Evolutionary conservation across 805 yeast species (phyloP).

Genomic region (Zygoascus bituminiphila): DNA sequence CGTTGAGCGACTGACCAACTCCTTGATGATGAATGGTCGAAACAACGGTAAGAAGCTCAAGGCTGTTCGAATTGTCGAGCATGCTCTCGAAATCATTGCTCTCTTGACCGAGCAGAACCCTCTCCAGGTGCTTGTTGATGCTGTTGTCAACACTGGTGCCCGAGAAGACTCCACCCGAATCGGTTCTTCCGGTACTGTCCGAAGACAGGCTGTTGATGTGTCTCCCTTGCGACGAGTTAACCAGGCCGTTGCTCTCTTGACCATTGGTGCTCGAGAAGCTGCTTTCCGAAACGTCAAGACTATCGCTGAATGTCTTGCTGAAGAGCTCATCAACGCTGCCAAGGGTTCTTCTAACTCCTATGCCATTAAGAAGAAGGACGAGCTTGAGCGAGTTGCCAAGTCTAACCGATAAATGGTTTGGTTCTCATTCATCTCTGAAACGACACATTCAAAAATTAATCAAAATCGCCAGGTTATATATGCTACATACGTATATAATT

Average conservation of each 20-base stretch:
- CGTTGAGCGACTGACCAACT: constrained; percentile 98
- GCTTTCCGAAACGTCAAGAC: constrained; percentile 99
- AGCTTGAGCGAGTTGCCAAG: constrained; percentile 99
- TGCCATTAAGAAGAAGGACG: constrained; percentile 99
- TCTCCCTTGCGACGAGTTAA: constrained; percentile 99
- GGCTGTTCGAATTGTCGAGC: constrained; percentile 99
- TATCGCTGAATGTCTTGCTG: constrained; percentile 99
- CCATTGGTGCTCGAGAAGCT: constrained; percentile 99
- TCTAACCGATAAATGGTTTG: constrained; percentile 82
- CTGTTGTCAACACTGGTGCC: constrained; percentile 99
- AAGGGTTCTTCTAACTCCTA: constrained; percentile 99
- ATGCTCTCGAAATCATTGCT: constrained; percentile 95
- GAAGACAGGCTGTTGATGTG: constrained; percentile 99
- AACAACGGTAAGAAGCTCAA: constrained; percentile 99
- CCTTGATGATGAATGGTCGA: constrained; percentile 99
- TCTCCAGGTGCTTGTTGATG: constrained; percentile 97
- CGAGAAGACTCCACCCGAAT: constrained; percentile 99
- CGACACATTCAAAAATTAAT: constrained; percentile 2
- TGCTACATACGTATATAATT: background rate
- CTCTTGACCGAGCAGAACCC: constrained; percentile 99
- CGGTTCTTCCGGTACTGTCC: constrained; percentile 99
- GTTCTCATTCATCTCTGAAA: background rate
- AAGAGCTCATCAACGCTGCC: constrained; percentile 99
- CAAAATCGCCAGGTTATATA: constrained; percentile 2
- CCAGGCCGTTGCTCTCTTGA: constrained; percentile 96